phyloP scores from a whole-genome alignment of 768 basidiomycete genomes.

The Trametes villosa region DNA sequence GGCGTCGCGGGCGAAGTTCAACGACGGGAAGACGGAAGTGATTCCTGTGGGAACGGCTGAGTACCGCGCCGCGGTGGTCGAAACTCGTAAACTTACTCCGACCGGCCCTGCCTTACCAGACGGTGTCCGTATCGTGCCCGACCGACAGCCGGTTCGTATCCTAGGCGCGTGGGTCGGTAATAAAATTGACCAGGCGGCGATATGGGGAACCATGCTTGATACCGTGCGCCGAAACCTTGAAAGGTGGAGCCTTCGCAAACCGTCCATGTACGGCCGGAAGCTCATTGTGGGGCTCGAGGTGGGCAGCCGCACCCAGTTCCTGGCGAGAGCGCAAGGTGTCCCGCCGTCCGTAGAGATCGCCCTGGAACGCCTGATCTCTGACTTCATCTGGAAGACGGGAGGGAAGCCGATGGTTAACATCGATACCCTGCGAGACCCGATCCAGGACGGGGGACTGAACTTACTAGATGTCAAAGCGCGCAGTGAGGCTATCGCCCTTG shows the following conservation, averaged over 20 bases:
- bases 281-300: constrained; percentile 6
- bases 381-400: constrained; percentile 13
- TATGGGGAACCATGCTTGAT: neutral
- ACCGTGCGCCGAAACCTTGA: neutral
- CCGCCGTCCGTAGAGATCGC: constrained; percentile 5
- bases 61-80: constrained; percentile 17
- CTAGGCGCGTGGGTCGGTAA: constrained; percentile 29
- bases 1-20: constrained; percentile 47
- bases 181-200: neutral
- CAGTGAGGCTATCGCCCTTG: constrained; percentile 22
- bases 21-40: constrained; percentile 44
- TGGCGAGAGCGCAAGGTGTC: constrained; percentile 28
- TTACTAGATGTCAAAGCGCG: constrained; percentile 2
- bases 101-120: neutral
- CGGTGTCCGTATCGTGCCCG: neutral
- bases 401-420: neutral
- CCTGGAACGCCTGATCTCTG: neutral
- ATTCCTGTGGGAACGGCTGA: constrained; percentile 37
- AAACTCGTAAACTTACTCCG: neutral
- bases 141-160: neutral
- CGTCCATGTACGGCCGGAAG: neutral
- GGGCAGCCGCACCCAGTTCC: neutral
- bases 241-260: constrained; percentile 1
- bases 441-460: neutral
- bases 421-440: neutral